These are phyloP conservation scores for Fraxinus floribunda DNA, from an alignment of 305 asterid genomes.

Conservation along the genomic window DNA sequence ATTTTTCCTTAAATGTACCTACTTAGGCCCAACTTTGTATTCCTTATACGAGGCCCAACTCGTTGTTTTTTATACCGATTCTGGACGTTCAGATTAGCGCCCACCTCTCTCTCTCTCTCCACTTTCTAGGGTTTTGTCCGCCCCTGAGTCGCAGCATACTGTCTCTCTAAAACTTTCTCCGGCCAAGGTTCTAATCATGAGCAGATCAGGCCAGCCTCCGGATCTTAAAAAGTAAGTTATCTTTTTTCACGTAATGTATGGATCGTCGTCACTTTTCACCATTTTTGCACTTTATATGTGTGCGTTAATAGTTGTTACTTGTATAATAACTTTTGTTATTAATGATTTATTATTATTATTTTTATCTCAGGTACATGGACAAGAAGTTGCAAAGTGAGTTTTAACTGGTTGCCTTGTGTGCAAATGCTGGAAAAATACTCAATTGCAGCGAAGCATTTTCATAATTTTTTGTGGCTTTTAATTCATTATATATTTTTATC, in stretches of 20 bases:
- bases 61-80: too few species aligned
- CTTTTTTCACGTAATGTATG: not conserved
- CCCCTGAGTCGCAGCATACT: slow-evolving; percentile 18
- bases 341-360: not conserved
- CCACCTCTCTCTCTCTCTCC: too few species aligned
- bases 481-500: not conserved
- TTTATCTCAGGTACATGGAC: slow-evolving; percentile 69
- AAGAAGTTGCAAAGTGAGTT: slow-evolving; percentile 80
- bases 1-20: too few species aligned
- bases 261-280: too few species aligned
- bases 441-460: not conserved
- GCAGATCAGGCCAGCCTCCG: slow-evolving; percentile 92
- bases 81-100: too few species aligned
- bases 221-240: slow-evolving; percentile 70
- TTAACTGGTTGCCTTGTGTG: not conserved
- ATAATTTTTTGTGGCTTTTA: not conserved
- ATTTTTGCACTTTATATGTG: not conserved
- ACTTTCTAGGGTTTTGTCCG: slow-evolving; percentile 40
- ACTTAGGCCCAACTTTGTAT: too few species aligned
- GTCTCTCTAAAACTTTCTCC: slow-evolving; percentile 10
- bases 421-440: not conserved
- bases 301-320: not conserved
- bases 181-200: slow-evolving; percentile 41
- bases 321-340: not conserved
- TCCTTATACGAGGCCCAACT: too few species aligned